Evolutionary conservation across 306 rosid species (phyloP), one percentile per base, ranked within the genome.

Genomic region (Arachis stenosperma): DNA sequence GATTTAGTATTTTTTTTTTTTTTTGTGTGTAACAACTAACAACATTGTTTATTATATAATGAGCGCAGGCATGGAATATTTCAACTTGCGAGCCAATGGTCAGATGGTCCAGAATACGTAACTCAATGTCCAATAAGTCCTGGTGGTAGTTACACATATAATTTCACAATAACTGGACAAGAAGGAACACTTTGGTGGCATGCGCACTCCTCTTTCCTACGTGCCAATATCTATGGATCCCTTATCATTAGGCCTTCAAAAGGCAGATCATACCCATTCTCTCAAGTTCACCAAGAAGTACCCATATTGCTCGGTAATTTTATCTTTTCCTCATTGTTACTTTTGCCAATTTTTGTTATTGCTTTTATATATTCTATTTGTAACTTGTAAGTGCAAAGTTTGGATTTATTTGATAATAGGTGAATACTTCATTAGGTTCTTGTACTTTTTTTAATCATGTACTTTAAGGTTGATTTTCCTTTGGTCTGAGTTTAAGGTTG

Each of bases 171-270:
- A 69, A 83, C 72, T 3, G 84, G 79, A 27, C 93, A 92, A 72
- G 96, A 92, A 44, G 96, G 97, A 0, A 92, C 93, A 7, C 88
- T 89, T 12, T 92, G 96, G 91, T 89, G 96, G 96, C 93, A 92
- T 70, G 89, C 93, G 0, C 93, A 89, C 64, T 60, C 78, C 0
- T 75, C 88, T 4, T 76, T 81, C 83, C 86, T 92, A 27, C 96
- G 96, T 2, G 78, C 96, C 5, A 83, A 86, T 2, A 87, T 92
- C 6, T 51, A 86, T 39, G 92, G 96, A 2, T 89, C 93, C 2
- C 88, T 92, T 57, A 50, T 92, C 61, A 83, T 92, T 70, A 75
- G 62, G 0, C 93, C 97, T 0, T 55, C 27, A 22, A 22, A 22
- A 22, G 27, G 59, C 14, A 8, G 7, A 3, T 53, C 66, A 0